Evolutionary conservation across 1,284 basidiomycete species (phyloP).

Genomic region (Phylloporus sp.): DNA sequence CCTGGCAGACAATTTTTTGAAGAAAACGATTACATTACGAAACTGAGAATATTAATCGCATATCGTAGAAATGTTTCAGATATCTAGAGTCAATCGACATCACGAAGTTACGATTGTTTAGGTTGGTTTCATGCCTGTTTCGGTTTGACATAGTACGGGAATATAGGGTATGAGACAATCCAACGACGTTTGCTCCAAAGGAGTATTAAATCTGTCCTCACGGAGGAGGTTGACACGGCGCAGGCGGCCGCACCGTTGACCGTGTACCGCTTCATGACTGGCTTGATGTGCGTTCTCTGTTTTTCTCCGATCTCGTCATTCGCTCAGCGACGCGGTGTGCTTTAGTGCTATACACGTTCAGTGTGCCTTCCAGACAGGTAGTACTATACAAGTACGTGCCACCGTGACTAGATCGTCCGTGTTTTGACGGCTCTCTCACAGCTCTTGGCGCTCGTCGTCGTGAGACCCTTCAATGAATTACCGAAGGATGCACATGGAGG

Average conservation of each 20-base stretch:
- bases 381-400: conserved; percentile 65
- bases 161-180: too few species aligned
- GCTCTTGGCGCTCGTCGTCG: conserved; percentile 41
- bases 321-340: conserved; percentile 68
- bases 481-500: too few species aligned
- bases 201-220: conserved; percentile 39
- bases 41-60: too few species aligned
- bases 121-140: too few species aligned
- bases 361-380: conserved; percentile 88
- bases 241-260: conserved; percentile 68
- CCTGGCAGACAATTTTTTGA: too few species aligned
- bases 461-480: too few species aligned
- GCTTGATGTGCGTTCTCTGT: conserved; percentile 68
- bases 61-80: too few species aligned
- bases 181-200: not conserved
- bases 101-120: too few species aligned
- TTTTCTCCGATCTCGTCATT: not conserved
- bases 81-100: too few species aligned
- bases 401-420: conserved; percentile 18
- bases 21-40: too few species aligned
- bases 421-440: conserved; percentile 45
- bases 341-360: conserved; percentile 87
- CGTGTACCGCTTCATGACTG: conserved; percentile 87
- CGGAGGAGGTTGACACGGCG: conserved; percentile 68
- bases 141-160: too few species aligned